phyloP scores from a whole-genome alignment of 257 asterid species.

The Haberlea rhodopensis region DNA sequence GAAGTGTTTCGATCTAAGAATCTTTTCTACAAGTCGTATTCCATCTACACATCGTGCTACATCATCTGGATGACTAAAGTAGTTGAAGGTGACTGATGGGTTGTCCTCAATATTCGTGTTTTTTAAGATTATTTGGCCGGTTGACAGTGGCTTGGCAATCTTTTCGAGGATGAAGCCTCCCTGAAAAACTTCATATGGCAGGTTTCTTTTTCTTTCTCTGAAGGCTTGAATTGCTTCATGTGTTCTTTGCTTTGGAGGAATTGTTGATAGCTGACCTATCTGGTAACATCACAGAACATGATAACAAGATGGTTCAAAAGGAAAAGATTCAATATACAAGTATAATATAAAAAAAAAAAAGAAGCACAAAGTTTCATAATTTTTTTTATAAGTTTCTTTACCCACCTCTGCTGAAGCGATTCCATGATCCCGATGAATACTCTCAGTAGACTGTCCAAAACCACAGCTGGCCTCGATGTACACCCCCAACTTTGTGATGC shows the following conservation, averaged over 20 bases:
- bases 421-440: constrained; percentile 77
- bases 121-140: constrained; percentile 46
- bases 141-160: constrained; percentile 53
- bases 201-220: constrained; percentile 32
- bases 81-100: constrained; percentile 90
- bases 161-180: constrained; percentile 74
- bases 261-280: constrained; percentile 77
- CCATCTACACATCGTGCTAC: constrained; percentile 67
- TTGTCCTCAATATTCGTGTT: constrained; percentile 71
- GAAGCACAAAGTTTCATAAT: neutral
- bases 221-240: constrained; percentile 45
- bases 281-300: constrained; percentile 9
- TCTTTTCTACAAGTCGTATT: constrained; percentile 66
- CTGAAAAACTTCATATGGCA: constrained; percentile 53
- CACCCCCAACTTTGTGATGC: constrained; percentile 82
- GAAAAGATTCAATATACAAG: no score
- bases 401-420: constrained; percentile 87
- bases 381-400: neutral
- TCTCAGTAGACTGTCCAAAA: constrained; percentile 70
- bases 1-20: constrained; percentile 56
- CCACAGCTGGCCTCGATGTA: constrained; percentile 96
- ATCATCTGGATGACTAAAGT: constrained; percentile 82
- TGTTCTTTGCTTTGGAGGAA: constrained; percentile 60
- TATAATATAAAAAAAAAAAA: neutral
- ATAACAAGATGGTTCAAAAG: neutral